Conservation (phyloP, 192 early-diverging fungal species). For the Rhizoclosmatium sp. region DNA sequence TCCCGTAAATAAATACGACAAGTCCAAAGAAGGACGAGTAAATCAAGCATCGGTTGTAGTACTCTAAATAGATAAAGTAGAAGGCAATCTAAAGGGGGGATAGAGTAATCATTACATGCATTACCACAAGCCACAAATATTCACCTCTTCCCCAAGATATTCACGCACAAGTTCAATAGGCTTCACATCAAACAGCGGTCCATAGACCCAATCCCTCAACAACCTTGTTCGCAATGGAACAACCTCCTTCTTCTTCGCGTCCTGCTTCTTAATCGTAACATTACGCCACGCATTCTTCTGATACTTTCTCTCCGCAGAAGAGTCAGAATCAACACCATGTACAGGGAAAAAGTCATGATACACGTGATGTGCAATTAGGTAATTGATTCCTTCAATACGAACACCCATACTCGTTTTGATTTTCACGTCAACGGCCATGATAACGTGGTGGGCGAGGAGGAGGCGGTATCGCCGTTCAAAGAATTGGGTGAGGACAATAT, state of each 20-base stretch:
- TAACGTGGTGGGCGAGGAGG: slow-evolving; percentile 5
- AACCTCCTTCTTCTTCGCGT: background rate
- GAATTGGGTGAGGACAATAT: slow-evolving; percentile 8
- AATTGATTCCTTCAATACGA: slow-evolving; percentile 12
- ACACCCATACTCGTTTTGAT: background rate
- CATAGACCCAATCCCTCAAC: background rate
- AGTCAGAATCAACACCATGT: background rate
- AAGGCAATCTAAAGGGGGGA: slow-evolving; percentile 12
- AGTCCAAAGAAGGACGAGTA: slow-evolving; percentile 10
- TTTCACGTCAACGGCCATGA: background rate
- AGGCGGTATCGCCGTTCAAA: slow-evolving; percentile 2
- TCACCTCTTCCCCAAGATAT: slow-evolving; percentile 38
- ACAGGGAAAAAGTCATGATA: background rate
- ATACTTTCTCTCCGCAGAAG: background rate
- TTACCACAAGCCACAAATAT: background rate
- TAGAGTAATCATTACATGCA: too few relatives aligned
- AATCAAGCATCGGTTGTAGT: slow-evolving; percentile 14
- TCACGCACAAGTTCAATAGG: slow-evolving; percentile 28
- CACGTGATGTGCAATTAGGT: background rate
- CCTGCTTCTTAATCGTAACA: background rate
- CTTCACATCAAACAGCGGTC: slow-evolving; percentile 3
- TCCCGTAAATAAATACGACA: slow-evolving; percentile 18
- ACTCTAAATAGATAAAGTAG: slow-evolving; percentile 37
- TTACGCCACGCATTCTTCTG: background rate
- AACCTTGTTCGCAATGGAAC: slow-evolving; percentile 8